Percentiles rank a stretch among this genome's conserved stretches.
These are phyloP conservation scores for Hyphopichia homilentoma DNA, from an alignment of 805 yeast species.

Conservation along the genomic window DNA sequence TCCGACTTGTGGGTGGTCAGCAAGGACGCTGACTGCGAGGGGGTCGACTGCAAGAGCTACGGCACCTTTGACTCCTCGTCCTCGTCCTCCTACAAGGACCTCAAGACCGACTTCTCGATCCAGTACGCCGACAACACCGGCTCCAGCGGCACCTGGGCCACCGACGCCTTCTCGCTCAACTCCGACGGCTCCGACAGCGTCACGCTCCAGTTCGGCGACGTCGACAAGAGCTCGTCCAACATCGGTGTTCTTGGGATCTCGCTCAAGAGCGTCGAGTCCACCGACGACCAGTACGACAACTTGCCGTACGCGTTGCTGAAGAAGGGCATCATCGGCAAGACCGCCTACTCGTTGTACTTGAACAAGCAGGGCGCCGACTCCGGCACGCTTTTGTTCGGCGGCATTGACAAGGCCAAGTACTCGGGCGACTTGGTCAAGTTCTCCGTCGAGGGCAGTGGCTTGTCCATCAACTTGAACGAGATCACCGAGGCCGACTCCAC, in stretches of 20 bases:
- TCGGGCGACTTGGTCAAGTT: slow-evolving; percentile 5
- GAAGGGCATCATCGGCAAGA: slow-evolving; percentile 21
- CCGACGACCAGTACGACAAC: slow-evolving; percentile 18
- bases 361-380: slow-evolving; percentile 1
- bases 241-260: slow-evolving; percentile 68
- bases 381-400: slow-evolving; percentile 10
- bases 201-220: slow-evolving; percentile 67
- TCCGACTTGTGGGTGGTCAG: slow-evolving; percentile 26
- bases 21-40: slow-evolving; percentile 8
- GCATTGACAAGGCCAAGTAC: slow-evolving; percentile 10
- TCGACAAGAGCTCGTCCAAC: slow-evolving; percentile 56
- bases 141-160: slow-evolving; percentile 15
- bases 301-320: slow-evolving; percentile 20
- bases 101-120: neutral
- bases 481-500: slow-evolving; percentile 3
- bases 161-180: slow-evolving; percentile 8
- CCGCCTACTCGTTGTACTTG: slow-evolving; percentile 23
- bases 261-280: slow-evolving; percentile 4
- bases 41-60: slow-evolving; percentile 3
- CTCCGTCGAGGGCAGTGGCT: slow-evolving; percentile 2
- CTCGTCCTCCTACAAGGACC: slow-evolving; percentile 3
- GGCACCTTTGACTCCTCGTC: slow-evolving; percentile 12
- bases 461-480: slow-evolving; percentile 1
- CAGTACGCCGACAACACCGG: slow-evolving; percentile 2
- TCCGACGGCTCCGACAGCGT: slow-evolving; percentile 23